phyloP scores from a whole-genome alignment of 768 basidiomycete species.

The Lyophyllum decastes region DNA sequence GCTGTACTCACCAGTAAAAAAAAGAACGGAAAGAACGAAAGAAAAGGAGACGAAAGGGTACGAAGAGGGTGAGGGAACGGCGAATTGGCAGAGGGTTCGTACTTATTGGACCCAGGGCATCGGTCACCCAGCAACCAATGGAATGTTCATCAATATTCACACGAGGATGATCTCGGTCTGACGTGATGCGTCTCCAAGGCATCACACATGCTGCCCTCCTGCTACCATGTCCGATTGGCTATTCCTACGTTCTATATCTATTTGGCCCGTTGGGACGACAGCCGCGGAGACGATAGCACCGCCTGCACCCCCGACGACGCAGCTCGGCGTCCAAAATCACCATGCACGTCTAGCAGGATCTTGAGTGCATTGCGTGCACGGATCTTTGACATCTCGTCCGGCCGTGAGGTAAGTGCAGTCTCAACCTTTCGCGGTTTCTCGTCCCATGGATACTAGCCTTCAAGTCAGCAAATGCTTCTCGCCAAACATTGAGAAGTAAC shows the following conservation, averaged over 20 bases:
- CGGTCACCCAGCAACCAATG: constrained; percentile 40
- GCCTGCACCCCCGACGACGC: constrained; percentile 40
- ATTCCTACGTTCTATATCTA: constrained; percentile 13
- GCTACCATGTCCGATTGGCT: constrained; percentile 13
- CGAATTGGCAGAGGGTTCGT: constrained; percentile 5
- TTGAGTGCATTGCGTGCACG: constrained; percentile 95
- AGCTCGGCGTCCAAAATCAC: constrained; percentile 77
- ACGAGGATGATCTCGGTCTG: constrained; percentile 22
- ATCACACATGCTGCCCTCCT: constrained; percentile 11
- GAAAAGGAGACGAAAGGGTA: constrained; percentile 47
- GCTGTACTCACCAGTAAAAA: constrained; percentile 43
- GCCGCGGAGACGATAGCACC: constrained; percentile 40
- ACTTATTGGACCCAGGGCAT: constrained; percentile 24
- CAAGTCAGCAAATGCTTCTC: constrained; percentile 7
- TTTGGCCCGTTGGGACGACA: constrained; percentile 31
- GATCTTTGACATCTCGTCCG: constrained; percentile 84
- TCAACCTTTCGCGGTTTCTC: constrained; percentile 66
- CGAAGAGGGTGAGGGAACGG: constrained; percentile 34
- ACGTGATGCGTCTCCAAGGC: constrained; percentile 20
- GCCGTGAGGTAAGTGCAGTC: constrained; percentile 68
- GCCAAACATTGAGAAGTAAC: constrained; percentile 29
- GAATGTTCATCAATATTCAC: constrained; percentile 33
- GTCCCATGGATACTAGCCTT: constrained; percentile 77
- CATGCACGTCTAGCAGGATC: constrained; percentile 85
- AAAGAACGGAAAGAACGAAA: constrained; percentile 40